Evolutionary conservation across 805 yeast genomes (phyloP).

Genomic region (Candida railenensis): DNA sequence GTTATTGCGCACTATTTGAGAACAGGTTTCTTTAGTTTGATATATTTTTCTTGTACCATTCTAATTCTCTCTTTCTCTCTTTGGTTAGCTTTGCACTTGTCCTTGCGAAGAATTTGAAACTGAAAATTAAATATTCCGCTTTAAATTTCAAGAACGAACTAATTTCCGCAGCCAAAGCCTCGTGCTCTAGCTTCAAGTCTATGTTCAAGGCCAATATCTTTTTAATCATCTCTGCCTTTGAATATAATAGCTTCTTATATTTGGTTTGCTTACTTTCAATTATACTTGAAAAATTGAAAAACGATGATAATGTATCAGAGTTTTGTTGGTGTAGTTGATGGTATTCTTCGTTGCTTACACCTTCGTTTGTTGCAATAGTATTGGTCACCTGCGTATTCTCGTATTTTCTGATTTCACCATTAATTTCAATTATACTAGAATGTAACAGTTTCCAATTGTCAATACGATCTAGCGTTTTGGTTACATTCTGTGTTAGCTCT

Average conservation of each 20-base stretch:
- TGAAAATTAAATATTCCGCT: constrained; percentile 36
- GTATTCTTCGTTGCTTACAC: constrained; percentile 13
- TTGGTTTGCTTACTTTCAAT: constrained; percentile 53
- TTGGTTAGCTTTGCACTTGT: constrained; percentile 1
- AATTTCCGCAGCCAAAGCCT: constrained; percentile 59
- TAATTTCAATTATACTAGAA: constrained; percentile 22
- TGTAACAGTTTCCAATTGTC: constrained; percentile 32
- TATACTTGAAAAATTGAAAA: constrained; percentile 36
- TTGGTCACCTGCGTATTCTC: constrained; percentile 16
- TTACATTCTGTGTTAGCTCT: constrained; percentile 24
- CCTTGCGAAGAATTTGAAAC: constrained; percentile 30
- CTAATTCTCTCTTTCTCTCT: constrained; percentile 1
- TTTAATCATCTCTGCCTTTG: constrained; percentile 40
- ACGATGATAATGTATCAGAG: constrained; percentile 14
- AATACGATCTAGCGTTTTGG: constrained; percentile 20
- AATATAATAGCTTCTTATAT: constrained; percentile 42
- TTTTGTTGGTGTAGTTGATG: neutral
- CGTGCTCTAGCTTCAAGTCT: constrained; percentile 56
- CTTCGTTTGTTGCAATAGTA: neutral
- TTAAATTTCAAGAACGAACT: constrained; percentile 57
- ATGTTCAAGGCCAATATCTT: constrained; percentile 42
- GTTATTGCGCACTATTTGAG: no score
- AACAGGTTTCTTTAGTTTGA: no score
- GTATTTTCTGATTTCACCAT: constrained; percentile 26
- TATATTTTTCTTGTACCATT: neutral